Conservation (phyloP, 352 stramenopile genomes). For the Globisporangium apiculatum region DNA sequence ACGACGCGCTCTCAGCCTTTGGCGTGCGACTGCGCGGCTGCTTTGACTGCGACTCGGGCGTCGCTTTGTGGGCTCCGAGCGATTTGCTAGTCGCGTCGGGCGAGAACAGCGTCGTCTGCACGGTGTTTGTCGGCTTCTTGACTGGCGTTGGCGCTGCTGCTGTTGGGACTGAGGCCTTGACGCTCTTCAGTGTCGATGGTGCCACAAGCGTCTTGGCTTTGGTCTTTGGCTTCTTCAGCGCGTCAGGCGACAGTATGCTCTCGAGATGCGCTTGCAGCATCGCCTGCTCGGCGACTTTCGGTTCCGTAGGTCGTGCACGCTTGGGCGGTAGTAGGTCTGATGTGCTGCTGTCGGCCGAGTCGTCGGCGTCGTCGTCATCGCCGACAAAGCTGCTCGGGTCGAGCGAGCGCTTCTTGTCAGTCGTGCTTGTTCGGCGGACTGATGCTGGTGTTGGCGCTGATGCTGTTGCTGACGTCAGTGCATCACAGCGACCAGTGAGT, state of each 20-base stretch:
- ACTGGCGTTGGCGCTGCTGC: background rate
- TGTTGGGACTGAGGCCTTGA: background rate
- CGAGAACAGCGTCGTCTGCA: slow-evolving; percentile 34
- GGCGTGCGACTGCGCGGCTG: slow-evolving; percentile 7
- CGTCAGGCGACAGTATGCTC: slow-evolving; percentile 3
- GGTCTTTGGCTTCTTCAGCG: background rate
- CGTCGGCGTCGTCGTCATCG: slow-evolving; percentile 30
- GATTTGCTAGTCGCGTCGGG: slow-evolving; percentile 29
- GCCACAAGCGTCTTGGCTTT: background rate
- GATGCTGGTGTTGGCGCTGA: slow-evolving; percentile 11
- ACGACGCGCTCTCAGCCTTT: no score
- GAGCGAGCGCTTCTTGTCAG: slow-evolving; percentile 43
- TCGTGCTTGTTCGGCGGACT: no score
- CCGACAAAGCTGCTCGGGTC: slow-evolving; percentile 19
- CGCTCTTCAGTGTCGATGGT: background rate
- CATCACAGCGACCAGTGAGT: background rate
- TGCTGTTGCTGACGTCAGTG: background rate
- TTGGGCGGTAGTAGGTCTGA: slow-evolving; percentile 25
- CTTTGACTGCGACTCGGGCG: slow-evolving; percentile 40
- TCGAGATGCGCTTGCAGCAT: slow-evolving; percentile 53
- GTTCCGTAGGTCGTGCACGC: slow-evolving; percentile 45
- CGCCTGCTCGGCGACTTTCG: slow-evolving; percentile 51
- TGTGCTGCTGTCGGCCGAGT: slow-evolving; percentile 16
- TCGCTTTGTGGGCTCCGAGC: slow-evolving; percentile 17
- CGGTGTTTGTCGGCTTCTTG: slow-evolving; percentile 27